Base-by-base conservation (phyloP, 352 stramenopile genomes). In the Salisapilia sapeloensis region DNA sequence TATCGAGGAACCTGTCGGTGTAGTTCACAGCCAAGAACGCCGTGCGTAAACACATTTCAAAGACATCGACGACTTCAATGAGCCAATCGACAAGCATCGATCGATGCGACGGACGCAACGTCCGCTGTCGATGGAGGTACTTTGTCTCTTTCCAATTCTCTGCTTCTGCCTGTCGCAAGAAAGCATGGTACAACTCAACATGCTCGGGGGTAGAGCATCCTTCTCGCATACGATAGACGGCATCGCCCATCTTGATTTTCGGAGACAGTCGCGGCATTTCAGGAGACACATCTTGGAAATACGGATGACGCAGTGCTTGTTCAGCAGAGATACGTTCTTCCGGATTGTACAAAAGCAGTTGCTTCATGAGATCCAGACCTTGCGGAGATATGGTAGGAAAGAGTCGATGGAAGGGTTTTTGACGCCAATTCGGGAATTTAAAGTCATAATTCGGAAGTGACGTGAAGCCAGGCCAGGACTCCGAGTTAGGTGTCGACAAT, bases 371-470 rank as follows among this genome's bases (percentile, higher is more conserved):
- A 29, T 82, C 60, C 20, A 87, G 75, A 3, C 64, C 63, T 13
- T 78, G 46, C 27, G 71, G 56, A 6, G 67, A 85, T 12, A 85
- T 78, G 42, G 53, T 57, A 17, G 63, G 59, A 40, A 84, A 84
- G 9, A 84, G 36, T 4, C 61, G 60, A 54, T 75, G 69, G 30
- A 83, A 53, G 3, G 60, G 70, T 44, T 57, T 60, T 41, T 53
- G 55, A 36, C 64, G 70, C 70, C 63, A 90, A 48, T 82, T 80
- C 19, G 64, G 71, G 33, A 84, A 90, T 29, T 82, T 67, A 28
- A 96, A 93, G 27, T 87, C 59, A 60, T 97, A 99, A 56, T 99
- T 96, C 15, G 90, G 92, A n/a, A 99, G 64, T 1, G 78, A 77
- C 12, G 91, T 96, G 11, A 98, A 95, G 21, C 93, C 94, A 13